Evolutionary conservation across 768 basidiomycete genomes (phyloP).

Genomic region (Podaxis sp.): DNA sequence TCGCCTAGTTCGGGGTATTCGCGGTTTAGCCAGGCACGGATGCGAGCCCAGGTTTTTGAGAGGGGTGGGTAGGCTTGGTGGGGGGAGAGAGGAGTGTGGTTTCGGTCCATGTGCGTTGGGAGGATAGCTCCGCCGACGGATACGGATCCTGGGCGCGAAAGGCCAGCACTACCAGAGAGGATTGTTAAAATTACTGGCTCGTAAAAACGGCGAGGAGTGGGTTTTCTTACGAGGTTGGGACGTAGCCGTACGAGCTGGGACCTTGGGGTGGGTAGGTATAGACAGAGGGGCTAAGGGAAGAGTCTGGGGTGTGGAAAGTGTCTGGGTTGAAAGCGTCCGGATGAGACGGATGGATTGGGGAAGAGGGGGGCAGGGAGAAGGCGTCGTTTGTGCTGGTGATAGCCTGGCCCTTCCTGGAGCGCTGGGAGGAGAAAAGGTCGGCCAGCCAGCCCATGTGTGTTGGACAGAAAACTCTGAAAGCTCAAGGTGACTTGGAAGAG

Average conservation of each 20-base stretch:
- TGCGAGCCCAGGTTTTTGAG: slow-evolving; percentile 79
- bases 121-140: slow-evolving; percentile 55
- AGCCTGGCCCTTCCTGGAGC: slow-evolving; percentile 58
- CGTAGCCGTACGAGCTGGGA: slow-evolving; percentile 56
- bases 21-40: slow-evolving; percentile 76
- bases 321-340: slow-evolving; percentile 63
- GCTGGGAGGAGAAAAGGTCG: slow-evolving; percentile 60
- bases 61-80: slow-evolving; percentile 69
- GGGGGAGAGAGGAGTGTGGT: slow-evolving; percentile 44
- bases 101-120: slow-evolving; percentile 63
- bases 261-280: slow-evolving; percentile 83
- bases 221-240: slow-evolving; percentile 53
- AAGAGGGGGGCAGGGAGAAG: slow-evolving; percentile 80
- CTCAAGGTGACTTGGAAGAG: neutral
- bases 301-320: slow-evolving; percentile 48
- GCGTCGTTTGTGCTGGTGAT: slow-evolving; percentile 84
- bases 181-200: slow-evolving; percentile 3
- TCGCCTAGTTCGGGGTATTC: slow-evolving; percentile 95
- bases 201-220: neutral
- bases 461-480: neutral
- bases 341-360: slow-evolving; percentile 51
- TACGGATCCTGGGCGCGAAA: slow-evolving; percentile 31
- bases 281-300: slow-evolving; percentile 41
- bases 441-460: slow-evolving; percentile 69
- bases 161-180: slow-evolving; percentile 31